A percentile compares a stretch with the other conserved stretches of the same genome.
Conservation (phyloP, 257 asterid genomes). For the Solanum sejunctum region DNA sequence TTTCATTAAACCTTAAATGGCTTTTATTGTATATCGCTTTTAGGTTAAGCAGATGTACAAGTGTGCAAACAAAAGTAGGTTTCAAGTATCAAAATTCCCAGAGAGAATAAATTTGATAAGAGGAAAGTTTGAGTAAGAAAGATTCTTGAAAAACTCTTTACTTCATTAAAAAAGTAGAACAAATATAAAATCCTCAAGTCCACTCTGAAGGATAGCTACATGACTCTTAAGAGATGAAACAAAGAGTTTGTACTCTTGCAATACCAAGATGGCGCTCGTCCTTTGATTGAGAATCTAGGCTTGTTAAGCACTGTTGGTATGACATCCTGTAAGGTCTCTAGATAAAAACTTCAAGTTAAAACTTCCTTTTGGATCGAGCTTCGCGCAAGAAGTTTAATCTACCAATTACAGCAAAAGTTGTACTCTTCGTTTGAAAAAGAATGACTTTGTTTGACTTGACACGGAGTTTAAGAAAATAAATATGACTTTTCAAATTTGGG, state of each 20-base stretch:
- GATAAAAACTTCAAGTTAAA: neutral
- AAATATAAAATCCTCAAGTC: neutral
- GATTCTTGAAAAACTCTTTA: neutral
- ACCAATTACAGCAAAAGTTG: neutral
- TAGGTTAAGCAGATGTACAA: neutral
- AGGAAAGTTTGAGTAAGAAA: neutral
- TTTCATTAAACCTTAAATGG: neutral
- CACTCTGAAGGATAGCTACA: neutral
- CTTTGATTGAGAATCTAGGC: neutral
- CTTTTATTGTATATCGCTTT: neutral
- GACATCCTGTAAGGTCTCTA: neutral
- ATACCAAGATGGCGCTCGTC: neutral
- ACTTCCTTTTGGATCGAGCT: neutral
- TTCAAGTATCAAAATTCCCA: neutral
- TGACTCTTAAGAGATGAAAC: neutral
- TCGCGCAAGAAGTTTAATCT: neutral
- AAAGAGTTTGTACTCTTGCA: neutral
- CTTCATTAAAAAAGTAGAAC: neutral
- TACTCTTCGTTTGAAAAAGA: no score
- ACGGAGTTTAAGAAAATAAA: no score
- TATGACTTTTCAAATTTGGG: no score
- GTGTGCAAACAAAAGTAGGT: neutral
- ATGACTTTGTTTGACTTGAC: no score
- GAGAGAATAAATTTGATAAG: neutral
- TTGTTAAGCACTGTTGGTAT: neutral